Evolutionary conservation across 306 rosid genomes (phyloP).

Genomic region (Prunus mume): DNA sequence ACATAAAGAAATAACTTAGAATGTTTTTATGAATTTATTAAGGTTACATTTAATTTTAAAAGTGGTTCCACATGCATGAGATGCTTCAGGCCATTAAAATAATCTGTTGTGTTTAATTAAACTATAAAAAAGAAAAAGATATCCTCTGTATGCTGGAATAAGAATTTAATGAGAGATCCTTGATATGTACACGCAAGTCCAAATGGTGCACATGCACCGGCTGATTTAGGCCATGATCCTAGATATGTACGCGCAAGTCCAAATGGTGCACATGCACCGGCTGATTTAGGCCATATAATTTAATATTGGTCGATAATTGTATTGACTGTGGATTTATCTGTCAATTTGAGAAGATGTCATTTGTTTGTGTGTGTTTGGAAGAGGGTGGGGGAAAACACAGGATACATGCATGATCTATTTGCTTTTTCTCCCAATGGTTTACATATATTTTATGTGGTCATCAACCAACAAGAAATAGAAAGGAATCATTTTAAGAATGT

Average conservation of each 20-base stretch:
- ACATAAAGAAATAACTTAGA: neutral
- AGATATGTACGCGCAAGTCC: slow-evolving; percentile 25
- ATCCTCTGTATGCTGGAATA: neutral
- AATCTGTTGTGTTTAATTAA: neutral
- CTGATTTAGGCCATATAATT: slow-evolving; percentile 21
- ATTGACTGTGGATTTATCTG: neutral
- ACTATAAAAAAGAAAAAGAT: neutral
- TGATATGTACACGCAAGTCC: slow-evolving; percentile 25
- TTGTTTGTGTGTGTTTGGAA: neutral
- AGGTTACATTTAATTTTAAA: neutral
- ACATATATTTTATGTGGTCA: too few relatives aligned
- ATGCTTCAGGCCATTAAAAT: slow-evolving; percentile 4
- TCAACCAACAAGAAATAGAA: neutral
- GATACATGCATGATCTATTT: neutral
- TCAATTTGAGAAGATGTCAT: neutral
- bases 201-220: slow-evolving; percentile 47
- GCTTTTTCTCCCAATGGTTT: neutral
- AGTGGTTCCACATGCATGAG: slow-evolving; percentile 19
- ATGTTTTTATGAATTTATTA: slow-evolving; percentile 2
- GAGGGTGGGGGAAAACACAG: neutral
- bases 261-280: slow-evolving; percentile 47
- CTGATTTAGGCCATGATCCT: slow-evolving; percentile 28
- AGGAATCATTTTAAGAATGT: too few relatives aligned
- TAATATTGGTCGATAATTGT: neutral
- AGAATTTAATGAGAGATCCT: slow-evolving; percentile 16